Evolutionary conservation across 768 basidiomycete genomes (phyloP).

Genomic region (Mycena maculata): DNA sequence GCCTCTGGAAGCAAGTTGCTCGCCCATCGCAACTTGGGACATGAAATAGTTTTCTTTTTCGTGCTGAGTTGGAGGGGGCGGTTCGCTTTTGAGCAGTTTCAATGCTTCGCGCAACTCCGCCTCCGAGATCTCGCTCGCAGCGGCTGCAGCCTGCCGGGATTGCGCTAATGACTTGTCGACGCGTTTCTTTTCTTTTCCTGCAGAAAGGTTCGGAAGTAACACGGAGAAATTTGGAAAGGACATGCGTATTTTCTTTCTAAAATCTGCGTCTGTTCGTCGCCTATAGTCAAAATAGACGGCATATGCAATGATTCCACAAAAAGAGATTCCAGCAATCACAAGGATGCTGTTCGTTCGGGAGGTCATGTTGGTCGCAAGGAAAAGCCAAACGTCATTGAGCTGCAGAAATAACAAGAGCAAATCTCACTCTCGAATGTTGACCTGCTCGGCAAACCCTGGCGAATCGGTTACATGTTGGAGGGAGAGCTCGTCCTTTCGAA

Average conservation of each 20-base stretch:
- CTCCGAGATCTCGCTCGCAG: conserved; percentile 50
- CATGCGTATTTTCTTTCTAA: conserved; percentile 89
- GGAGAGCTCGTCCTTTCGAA: too few relatives aligned
- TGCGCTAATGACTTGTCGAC: conserved; percentile 73
- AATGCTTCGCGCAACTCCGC: conserved; percentile 74
- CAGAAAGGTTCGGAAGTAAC: conserved; percentile 20
- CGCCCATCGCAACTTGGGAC: conserved; percentile 88
- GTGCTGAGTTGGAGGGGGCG: conserved; percentile 72
- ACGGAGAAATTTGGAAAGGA: conserved; percentile 28
- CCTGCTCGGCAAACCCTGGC: too few relatives aligned
- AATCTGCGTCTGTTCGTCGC: conserved; percentile 86
- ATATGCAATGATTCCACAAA: conserved; percentile 78
- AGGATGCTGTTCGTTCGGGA: conserved; percentile 53
- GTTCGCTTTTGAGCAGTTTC: conserved; percentile 75
- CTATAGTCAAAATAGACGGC: conserved; percentile 95
- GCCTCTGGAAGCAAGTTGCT: conserved; percentile 85
- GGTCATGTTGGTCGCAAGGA: conserved; percentile 48
- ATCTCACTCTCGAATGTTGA: too few relatives aligned
- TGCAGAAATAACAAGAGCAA: neutral
- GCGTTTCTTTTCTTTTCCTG: conserved; percentile 95
- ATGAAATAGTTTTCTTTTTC: conserved; percentile 93
- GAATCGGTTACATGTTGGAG: too few relatives aligned
- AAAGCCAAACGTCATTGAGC: conserved; percentile 23
- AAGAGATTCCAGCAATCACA: conserved; percentile 60
- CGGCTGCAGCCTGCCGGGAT: conserved; percentile 56